These are phyloP conservation scores for Ascochyta rabiei DNA, from an alignment of 2,329 filamentous ascomycete genomes.

Conservation along the genomic window DNA sequence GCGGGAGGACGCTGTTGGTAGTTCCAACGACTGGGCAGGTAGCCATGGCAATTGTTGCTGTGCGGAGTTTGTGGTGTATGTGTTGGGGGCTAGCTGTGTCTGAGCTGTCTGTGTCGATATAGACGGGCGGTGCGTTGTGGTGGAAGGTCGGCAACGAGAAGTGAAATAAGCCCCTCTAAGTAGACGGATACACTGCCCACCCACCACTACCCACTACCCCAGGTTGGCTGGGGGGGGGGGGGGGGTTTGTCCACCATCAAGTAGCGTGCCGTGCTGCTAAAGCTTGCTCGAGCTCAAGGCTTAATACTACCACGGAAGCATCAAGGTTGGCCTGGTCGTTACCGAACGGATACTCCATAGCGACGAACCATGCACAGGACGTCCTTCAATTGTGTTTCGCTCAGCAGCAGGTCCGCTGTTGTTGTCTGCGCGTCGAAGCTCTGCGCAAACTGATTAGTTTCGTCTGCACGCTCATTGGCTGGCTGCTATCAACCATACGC, in stretches of 20 bases:
- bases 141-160: conserved; percentile 5
- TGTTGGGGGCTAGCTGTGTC: neutral
- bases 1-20: conserved; percentile 52
- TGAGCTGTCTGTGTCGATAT: neutral
- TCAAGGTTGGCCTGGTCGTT: neutral
- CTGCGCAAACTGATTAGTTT: too few species aligned
- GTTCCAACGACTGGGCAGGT: conserved; percentile 50
- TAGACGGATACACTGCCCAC: neutral
- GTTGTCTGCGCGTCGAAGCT: too few species aligned
- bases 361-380: neutral
- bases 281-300: neutral
- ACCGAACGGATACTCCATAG: neutral
- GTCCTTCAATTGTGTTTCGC: too few species aligned
- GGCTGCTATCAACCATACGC: too few species aligned
- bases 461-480: too few species aligned
- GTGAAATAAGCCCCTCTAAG: conserved; percentile 8
- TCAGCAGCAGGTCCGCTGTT: too few species aligned
- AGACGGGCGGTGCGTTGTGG: neutral
- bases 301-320: neutral
- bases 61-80: too few species aligned
- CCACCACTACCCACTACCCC: conserved; percentile 8
- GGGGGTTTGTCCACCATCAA: conserved; percentile 3
- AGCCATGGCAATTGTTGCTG: conserved; percentile 20
- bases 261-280: conserved; percentile 11
- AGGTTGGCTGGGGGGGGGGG: conserved; percentile 3